Conservation (phyloP, 768 basidiomycete genomes). For the Podaxis sp. region DNA sequence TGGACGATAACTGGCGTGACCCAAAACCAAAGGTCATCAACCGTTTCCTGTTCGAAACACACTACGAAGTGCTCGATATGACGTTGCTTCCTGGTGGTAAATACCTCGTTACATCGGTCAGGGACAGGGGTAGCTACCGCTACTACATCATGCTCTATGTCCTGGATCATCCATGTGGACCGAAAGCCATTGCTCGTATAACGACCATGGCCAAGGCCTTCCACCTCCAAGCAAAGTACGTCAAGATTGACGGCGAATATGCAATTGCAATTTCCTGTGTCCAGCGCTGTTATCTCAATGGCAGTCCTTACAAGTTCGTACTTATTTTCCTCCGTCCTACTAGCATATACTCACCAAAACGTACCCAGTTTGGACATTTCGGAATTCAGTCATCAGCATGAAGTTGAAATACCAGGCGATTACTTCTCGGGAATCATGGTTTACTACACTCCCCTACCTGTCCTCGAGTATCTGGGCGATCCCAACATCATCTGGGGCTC, state of each 20-base stretch:
- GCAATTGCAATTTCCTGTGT: conserved; percentile 61
- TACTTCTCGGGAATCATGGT: conserved; percentile 47
- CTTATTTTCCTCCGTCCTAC: background rate
- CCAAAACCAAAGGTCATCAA: conserved; percentile 34
- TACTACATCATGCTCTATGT: conserved; percentile 55
- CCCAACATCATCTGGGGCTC: conserved; percentile 39
- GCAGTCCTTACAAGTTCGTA: conserved; percentile 23
- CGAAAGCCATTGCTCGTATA: conserved; percentile 47
- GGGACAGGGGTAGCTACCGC: conserved; percentile 39
- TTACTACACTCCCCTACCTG: conserved; percentile 38
- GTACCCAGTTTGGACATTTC: conserved; percentile 35
- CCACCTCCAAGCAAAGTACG: conserved; percentile 60
- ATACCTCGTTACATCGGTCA: conserved; percentile 62
- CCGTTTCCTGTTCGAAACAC: conserved; percentile 26
- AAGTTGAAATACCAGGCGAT: conserved; percentile 41
- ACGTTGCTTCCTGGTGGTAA: conserved; percentile 65
- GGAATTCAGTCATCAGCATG: conserved; percentile 31
- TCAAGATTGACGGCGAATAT: conserved; percentile 39
- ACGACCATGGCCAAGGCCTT: conserved; percentile 53
- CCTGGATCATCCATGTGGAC: conserved; percentile 53
- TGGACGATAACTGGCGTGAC: conserved; percentile 60
- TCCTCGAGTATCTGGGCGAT: conserved; percentile 34
- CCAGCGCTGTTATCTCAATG: conserved; percentile 34
- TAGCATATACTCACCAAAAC: background rate
- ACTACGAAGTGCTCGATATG: conserved; percentile 50